Evolutionary conservation across 2,329 filamentous ascomycete species (phyloP).

Genomic region (Seiridium unicorne): DNA sequence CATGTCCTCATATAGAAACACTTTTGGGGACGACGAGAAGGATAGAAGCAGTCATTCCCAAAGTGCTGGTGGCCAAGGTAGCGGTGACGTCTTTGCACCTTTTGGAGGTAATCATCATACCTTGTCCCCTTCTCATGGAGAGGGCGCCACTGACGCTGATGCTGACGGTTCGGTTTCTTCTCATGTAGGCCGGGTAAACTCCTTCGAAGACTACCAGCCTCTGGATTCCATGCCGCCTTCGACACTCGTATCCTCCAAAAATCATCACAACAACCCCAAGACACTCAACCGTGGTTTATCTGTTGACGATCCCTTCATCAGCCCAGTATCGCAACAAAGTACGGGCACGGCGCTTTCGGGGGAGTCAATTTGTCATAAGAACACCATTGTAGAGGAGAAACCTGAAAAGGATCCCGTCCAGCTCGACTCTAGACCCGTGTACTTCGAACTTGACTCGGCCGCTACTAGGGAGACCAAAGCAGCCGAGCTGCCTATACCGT

Average conservation of each 20-base stretch:
- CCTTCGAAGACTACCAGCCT: neutral
- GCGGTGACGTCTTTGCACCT: slow-evolving; percentile 36
- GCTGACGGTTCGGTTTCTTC: neutral
- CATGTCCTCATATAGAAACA: slow-evolving; percentile 12
- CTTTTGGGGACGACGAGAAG: slow-evolving; percentile 11
- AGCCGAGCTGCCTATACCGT: slow-evolving; percentile 5
- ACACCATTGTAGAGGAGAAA: neutral
- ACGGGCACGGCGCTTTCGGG: neutral
- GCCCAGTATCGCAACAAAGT: slow-evolving; percentile 3
- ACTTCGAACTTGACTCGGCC: slow-evolving; percentile 18
- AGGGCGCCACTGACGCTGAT: neutral
- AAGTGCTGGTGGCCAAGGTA: slow-evolving; percentile 11
- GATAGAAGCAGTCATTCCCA: slow-evolving; percentile 3
- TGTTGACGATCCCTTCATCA: neutral
- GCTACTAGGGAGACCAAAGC: slow-evolving; percentile 1
- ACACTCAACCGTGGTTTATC: neutral
- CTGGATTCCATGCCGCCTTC: neutral
- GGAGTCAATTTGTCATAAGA: neutral
- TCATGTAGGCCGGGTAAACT: slow-evolving; percentile 2
- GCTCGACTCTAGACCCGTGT: slow-evolving; percentile 10
- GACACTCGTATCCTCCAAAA: neutral
- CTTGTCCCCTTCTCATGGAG: too few relatives aligned
- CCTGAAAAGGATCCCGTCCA: neutral
- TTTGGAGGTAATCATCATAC: slow-evolving; percentile 39
- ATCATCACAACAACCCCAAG: neutral